phyloP scores from a whole-genome alignment of 108 stramenopile species.

The Cyclotella choctawhatcheeana region DNA sequence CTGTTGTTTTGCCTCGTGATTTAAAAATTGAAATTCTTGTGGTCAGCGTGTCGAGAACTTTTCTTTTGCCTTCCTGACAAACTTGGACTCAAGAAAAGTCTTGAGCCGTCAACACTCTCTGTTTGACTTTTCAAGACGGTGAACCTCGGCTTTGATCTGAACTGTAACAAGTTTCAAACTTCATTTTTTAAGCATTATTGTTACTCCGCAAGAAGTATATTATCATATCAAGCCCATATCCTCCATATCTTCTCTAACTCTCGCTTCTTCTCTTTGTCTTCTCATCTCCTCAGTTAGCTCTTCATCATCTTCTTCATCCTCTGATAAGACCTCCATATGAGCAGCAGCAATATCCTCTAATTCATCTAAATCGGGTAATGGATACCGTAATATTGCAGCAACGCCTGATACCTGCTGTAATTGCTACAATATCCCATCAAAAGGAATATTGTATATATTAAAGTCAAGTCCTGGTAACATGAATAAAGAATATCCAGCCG shows the following conservation, averaged over 20 bases:
- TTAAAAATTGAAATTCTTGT: too few relatives aligned
- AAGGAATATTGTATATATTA: neutral
- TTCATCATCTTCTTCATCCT: constrained; percentile 35
- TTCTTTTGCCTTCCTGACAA: too few relatives aligned
- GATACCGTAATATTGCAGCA: constrained; percentile 93
- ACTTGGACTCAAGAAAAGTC: too few relatives aligned
- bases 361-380: constrained; percentile 87
- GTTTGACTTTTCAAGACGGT: too few relatives aligned
- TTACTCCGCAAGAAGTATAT: too few relatives aligned
- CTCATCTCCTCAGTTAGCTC: constrained; percentile 40
- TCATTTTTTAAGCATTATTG: too few relatives aligned
- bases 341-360: constrained; percentile 65
- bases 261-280: constrained; percentile 34
- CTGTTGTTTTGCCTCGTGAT: too few relatives aligned
- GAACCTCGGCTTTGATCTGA: too few relatives aligned
- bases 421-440: constrained; percentile 52
- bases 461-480: neutral
- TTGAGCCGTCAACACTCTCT: too few relatives aligned
- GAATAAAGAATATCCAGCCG: neutral
- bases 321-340: constrained; percentile 16
- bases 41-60: too few relatives aligned
- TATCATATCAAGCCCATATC: constrained; percentile 88
- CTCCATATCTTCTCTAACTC: constrained; percentile 75
- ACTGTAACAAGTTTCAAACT: too few relatives aligned
- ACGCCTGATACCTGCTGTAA: constrained; percentile 92